Conservation (phyloP, 2,329 filamentous ascomycete genomes). For the Aspergillus hortae region DNA sequence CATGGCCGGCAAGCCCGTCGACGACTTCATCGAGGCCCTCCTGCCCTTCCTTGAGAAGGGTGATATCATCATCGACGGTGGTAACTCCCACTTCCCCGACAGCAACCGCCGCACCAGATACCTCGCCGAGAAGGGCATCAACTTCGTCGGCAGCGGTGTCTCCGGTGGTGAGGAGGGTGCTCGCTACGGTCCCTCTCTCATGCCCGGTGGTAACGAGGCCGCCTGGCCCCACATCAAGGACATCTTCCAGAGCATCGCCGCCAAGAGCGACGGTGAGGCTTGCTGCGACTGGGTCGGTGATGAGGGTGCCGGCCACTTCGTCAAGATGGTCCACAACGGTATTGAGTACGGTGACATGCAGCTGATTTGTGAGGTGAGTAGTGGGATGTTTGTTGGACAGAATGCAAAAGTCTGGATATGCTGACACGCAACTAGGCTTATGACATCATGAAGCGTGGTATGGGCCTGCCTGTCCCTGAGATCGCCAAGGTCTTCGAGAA, state of each 20-base stretch:
- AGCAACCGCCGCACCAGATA: slow-evolving; percentile 96
- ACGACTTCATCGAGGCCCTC: slow-evolving; percentile 97
- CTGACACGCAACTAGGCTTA: slow-evolving; percentile 65
- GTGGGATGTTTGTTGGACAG: slow-evolving; percentile 20
- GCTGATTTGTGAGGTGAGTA: slow-evolving; percentile 89
- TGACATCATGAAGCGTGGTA: slow-evolving; percentile 98
- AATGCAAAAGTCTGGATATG: not conserved
- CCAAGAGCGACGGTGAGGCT: slow-evolving; percentile 94
- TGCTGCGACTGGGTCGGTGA: slow-evolving; percentile 99
- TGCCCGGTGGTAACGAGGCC: slow-evolving; percentile 98
- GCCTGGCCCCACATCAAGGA: slow-evolving; percentile 99
- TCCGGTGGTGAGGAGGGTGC: slow-evolving; percentile 99
- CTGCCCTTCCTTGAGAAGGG: slow-evolving; percentile 77
- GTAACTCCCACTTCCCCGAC: slow-evolving; percentile 99
- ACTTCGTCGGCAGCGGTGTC: slow-evolving; percentile 94
- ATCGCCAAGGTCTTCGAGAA: slow-evolving; percentile 90
- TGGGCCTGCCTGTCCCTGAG: slow-evolving; percentile 85
- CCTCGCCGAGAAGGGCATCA: slow-evolving; percentile 79
- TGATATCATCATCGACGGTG: slow-evolving; percentile 99
- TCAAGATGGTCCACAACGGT: slow-evolving; percentile 99
- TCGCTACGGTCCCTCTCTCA: slow-evolving; percentile 92
- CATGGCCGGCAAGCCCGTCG: slow-evolving; percentile 95
- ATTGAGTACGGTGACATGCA: slow-evolving; percentile 99
- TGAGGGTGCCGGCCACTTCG: slow-evolving; percentile 98
- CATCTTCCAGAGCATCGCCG: slow-evolving; percentile 95